Evolutionary conservation across 108 stramenopile genomes (phyloP).

Genomic region (Mediolabrus comicus): DNA sequence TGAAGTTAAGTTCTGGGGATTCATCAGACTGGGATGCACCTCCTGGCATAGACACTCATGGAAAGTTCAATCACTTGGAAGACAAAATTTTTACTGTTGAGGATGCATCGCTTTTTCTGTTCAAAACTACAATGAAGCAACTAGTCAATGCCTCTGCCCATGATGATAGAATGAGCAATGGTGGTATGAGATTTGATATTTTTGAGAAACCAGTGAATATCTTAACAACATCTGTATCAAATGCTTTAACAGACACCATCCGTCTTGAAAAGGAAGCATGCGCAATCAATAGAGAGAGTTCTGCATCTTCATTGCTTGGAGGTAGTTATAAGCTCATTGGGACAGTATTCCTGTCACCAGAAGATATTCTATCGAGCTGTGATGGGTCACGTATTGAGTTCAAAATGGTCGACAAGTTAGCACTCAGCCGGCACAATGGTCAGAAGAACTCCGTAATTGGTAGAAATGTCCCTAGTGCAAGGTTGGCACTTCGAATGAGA

Average conservation of each 20-base stretch:
- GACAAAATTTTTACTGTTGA: conserved; percentile 35
- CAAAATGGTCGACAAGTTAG: conserved; percentile 39
- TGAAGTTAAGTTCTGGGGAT: neutral
- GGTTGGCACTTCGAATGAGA: conserved; percentile 62
- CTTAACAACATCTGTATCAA: conserved; percentile 11
- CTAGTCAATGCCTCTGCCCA: conserved; percentile 11
- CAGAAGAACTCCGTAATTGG: neutral
- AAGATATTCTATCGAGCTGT: conserved; percentile 52
- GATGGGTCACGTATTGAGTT: conserved; percentile 59
- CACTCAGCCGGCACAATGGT: neutral
- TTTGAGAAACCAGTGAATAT: conserved; percentile 36
- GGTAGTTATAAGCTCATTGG: conserved; percentile 44
- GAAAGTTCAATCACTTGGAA: neutral
- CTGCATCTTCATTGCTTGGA: neutral
- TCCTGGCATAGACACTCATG: neutral
- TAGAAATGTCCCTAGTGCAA: conserved; percentile 18
- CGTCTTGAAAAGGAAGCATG: conserved; percentile 21
- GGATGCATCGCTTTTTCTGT: conserved; percentile 32
- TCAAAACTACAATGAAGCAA: conserved; percentile 32
- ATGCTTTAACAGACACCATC: conserved; percentile 6
- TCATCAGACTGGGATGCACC: neutral
- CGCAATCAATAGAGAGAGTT: conserved; percentile 11
- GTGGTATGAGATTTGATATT: conserved; percentile 40
- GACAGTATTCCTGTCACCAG: conserved; percentile 38
- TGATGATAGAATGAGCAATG: neutral